Evolutionary conservation across 2,329 filamentous ascomycete genomes (phyloP).

Genomic region (Plenodomus tracheiphilus): DNA sequence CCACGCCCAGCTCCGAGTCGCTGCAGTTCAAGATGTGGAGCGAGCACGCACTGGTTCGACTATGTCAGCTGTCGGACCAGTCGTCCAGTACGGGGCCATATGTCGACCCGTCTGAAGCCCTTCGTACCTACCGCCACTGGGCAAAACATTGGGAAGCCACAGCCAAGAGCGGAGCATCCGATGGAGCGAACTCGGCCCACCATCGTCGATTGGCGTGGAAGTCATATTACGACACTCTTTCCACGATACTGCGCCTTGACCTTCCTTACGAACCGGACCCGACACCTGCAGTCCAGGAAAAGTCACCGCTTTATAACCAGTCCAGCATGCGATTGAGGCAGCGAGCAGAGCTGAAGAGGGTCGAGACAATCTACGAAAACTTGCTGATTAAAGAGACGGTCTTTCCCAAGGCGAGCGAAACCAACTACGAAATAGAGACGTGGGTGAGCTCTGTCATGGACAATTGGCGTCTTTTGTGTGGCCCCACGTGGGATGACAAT

Average conservation of each 20-base stretch:
- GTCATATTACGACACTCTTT: constrained; percentile 80
- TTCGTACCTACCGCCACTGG: constrained; percentile 64
- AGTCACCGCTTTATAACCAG: constrained; percentile 25
- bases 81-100: constrained; percentile 48
- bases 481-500: constrained; percentile 75
- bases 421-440: constrained; percentile 75
- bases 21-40: constrained; percentile 74
- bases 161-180: constrained; percentile 19
- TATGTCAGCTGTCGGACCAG: constrained; percentile 70
- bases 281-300: constrained; percentile 21
- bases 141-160: constrained; percentile 64
- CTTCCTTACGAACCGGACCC: constrained; percentile 60
- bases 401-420: constrained; percentile 83
- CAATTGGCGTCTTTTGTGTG: constrained; percentile 85
- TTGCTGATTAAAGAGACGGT: constrained; percentile 75
- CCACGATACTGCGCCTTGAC: constrained; percentile 70
- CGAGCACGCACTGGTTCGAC: constrained; percentile 75
- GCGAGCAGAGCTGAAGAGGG: constrained; percentile 74
- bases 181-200: constrained; percentile 22
- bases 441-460: constrained; percentile 79
- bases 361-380: constrained; percentile 78
- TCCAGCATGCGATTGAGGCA: constrained; percentile 52
- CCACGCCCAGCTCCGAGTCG: constrained; percentile 53
- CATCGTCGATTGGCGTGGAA: constrained; percentile 73
- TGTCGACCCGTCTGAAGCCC: constrained; percentile 40